Evolutionary conservation across 495 filamentous ascomycete genomes (phyloP).

Genomic region (Delitschia confertaspora): DNA sequence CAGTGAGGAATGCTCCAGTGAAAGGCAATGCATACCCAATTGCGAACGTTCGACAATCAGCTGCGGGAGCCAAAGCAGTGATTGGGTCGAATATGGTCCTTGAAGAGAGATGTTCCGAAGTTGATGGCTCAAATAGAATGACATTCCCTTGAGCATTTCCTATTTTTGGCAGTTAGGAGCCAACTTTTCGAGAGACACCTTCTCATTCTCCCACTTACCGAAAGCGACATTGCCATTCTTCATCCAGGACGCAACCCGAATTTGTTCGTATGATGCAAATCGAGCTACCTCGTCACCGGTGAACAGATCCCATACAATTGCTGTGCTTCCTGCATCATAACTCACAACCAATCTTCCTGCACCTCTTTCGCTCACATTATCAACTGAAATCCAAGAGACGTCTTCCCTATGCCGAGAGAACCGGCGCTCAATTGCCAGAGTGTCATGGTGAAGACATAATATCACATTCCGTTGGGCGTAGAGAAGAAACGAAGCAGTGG

Average conservation of each 20-base stretch:
- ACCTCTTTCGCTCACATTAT: slow-evolving; percentile 85
- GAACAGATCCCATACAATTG: slow-evolving; percentile 94
- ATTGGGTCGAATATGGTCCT: slow-evolving; percentile 91
- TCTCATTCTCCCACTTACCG: slow-evolving; percentile 48
- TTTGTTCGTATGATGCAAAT: slow-evolving; percentile 80
- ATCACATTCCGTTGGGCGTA: slow-evolving; percentile 73
- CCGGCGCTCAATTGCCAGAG: slow-evolving; percentile 74
- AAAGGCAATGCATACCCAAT: slow-evolving; percentile 59
- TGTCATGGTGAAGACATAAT: slow-evolving; percentile 83
- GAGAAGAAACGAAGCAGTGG: slow-evolving; percentile 77
- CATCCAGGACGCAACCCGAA: slow-evolving; percentile 89
- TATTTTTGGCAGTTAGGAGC: slow-evolving; percentile 32
- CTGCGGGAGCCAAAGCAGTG: slow-evolving; percentile 76
- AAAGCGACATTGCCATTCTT: slow-evolving; percentile 94
- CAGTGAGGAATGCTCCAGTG: not conserved
- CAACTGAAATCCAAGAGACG: slow-evolving; percentile 72
- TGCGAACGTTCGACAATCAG: slow-evolving; percentile 94
- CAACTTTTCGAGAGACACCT: slow-evolving; percentile 5
- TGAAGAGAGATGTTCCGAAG: slow-evolving; percentile 86
- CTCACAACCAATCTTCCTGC: slow-evolving; percentile 81
- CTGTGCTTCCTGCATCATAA: slow-evolving; percentile 83
- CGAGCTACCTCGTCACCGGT: slow-evolving; percentile 84
- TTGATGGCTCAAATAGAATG: slow-evolving; percentile 87
- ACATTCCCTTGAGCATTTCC: slow-evolving; percentile 87
- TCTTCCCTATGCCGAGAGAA: slow-evolving; percentile 81